Conservation (phyloP, 2,329 filamentous ascomycete species). For the Penicillium sp. region DNA sequence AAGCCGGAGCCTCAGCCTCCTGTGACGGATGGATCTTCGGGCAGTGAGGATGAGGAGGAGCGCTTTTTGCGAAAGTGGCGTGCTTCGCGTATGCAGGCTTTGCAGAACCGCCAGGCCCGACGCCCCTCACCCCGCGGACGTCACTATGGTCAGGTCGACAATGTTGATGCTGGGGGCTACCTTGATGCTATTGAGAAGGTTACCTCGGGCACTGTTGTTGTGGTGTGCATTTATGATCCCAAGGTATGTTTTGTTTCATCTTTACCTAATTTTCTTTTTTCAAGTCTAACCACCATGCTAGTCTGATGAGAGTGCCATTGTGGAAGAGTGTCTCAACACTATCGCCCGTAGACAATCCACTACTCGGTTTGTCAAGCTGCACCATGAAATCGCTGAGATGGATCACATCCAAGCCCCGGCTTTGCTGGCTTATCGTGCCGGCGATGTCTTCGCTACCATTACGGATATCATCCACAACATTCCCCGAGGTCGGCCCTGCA, state of each 20-base stretch:
- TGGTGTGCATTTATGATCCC: slow-evolving; percentile 91
- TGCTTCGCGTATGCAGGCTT: slow-evolving; percentile 73
- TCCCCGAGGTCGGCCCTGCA: slow-evolving; percentile 58
- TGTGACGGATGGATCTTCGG: slow-evolving; percentile 21
- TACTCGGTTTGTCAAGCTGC: slow-evolving; percentile 85
- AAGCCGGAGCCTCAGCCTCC: slow-evolving; percentile 27
- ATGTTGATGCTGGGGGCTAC: slow-evolving; percentile 87
- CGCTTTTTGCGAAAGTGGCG: slow-evolving; percentile 84
- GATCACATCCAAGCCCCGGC: slow-evolving; percentile 85
- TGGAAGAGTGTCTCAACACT: slow-evolving; percentile 75
- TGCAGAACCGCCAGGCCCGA: slow-evolving; percentile 67
- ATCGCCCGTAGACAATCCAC: slow-evolving; percentile 71
- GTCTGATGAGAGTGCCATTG: slow-evolving; percentile 75
- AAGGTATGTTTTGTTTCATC: slow-evolving; percentile 60
- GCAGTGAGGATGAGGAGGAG: slow-evolving; percentile 68
- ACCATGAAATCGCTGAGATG: slow-evolving; percentile 92
- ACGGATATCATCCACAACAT: slow-evolving; percentile 86
- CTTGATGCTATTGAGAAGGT: slow-evolving; percentile 96
- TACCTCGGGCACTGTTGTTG: slow-evolving; percentile 74
- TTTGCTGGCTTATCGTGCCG: slow-evolving; percentile 82
- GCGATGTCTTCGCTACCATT: slow-evolving; percentile 86
- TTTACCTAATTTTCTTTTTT: neutral
- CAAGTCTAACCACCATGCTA: slow-evolving; percentile 37
- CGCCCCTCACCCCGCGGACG: slow-evolving; percentile 75
- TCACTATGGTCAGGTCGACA: slow-evolving; percentile 75